Evolutionary conservation across 2,329 filamentous ascomycete genomes (phyloP).

Genomic region (Fusarium falciforme): DNA sequence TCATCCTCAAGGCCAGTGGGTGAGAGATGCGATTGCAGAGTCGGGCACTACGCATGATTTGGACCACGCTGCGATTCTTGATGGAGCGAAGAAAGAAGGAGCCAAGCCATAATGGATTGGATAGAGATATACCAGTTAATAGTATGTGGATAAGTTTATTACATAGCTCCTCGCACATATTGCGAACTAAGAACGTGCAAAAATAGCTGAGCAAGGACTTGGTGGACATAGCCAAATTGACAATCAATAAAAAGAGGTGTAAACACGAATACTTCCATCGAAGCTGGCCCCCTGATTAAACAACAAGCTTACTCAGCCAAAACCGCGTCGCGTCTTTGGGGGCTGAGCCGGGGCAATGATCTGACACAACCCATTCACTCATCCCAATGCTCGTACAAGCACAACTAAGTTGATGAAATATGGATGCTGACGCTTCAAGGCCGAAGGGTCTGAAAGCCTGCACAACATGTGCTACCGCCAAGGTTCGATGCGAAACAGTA

Average conservation of each 20-base stretch:
- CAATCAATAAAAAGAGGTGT: background rate
- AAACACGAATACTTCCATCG: background rate
- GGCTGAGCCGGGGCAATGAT: background rate
- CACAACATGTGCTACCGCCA: constrained; percentile 10
- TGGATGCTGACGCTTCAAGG: background rate
- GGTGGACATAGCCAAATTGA: background rate
- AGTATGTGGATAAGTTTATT: background rate
- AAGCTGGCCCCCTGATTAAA: background rate
- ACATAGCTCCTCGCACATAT: background rate
- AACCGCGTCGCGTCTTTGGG: background rate
- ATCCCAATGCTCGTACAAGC: background rate
- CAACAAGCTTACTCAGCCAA: background rate
- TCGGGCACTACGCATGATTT: constrained; percentile 2
- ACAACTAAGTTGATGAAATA: background rate
- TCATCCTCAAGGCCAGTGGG: constrained; percentile 45
- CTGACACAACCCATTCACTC: background rate
- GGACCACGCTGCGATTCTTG: constrained; percentile 4
- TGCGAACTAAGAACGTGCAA: background rate
- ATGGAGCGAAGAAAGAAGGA: background rate
- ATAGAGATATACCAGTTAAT: background rate
- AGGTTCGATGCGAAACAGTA: constrained; percentile 11
- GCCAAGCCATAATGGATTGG: background rate
- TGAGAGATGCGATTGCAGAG: constrained; percentile 29
- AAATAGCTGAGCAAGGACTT: background rate
- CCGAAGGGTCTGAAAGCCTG: constrained; percentile 8